phyloP scores from a whole-genome alignment of 768 basidiomycete genomes.

The Termitomyces sp. region DNA sequence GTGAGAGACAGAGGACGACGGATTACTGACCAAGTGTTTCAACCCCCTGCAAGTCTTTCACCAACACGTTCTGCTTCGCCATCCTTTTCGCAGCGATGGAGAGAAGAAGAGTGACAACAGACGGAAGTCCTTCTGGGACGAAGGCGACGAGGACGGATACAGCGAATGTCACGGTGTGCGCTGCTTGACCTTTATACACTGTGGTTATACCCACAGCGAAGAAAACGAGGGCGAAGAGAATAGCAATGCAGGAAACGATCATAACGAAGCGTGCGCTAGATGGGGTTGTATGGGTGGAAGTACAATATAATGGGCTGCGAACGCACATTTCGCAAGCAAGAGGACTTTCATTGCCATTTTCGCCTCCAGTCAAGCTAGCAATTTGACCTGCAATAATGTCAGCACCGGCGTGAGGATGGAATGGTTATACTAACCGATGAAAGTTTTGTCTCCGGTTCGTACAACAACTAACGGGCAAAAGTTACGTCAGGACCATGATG shows the following conservation, averaged over 20 bases:
- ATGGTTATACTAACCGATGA: conserved; percentile 40
- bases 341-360: conserved; percentile 59
- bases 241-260: conserved; percentile 56
- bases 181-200: conserved; percentile 56
- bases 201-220: conserved; percentile 63
- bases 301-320: conserved; percentile 21
- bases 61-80: conserved; percentile 67
- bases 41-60: conserved; percentile 69
- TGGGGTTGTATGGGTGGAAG: conserved; percentile 32
- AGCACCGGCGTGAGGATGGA: background rate
- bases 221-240: conserved; percentile 57
- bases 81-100: conserved; percentile 70
- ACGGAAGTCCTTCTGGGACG: conserved; percentile 59
- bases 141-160: conserved; percentile 58
- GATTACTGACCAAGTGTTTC: conserved; percentile 51
- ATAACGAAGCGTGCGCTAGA: conserved; percentile 53
- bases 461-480: conserved; percentile 43
- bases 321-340: conserved; percentile 61
- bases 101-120: conserved; percentile 59
- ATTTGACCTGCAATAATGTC: conserved; percentile 47
- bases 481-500: background rate
- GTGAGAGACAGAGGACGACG: conserved; percentile 32
- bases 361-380: conserved; percentile 58
- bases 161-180: conserved; percentile 56
- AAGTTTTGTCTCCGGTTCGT: conserved; percentile 59